phyloP scores from a whole-genome alignment of 495 filamentous ascomycete species.

The Acidiella bohemica region DNA sequence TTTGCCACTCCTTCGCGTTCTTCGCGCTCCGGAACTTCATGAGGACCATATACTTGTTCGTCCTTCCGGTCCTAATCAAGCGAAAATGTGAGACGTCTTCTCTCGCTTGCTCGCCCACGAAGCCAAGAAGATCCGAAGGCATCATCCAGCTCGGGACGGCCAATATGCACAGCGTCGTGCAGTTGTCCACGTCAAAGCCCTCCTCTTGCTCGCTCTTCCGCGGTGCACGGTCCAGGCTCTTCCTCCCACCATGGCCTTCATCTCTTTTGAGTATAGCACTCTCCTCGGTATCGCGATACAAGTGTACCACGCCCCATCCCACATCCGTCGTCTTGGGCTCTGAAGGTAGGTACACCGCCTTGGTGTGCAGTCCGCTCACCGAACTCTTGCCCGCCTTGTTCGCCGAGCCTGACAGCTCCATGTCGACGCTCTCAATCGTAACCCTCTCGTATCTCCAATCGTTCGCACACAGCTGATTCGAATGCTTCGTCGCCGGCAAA shows the following conservation, averaged over 20 bases:
- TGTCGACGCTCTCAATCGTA: slow-evolving; percentile 54
- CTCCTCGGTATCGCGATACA: slow-evolving; percentile 77
- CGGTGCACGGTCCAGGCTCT: slow-evolving; percentile 6
- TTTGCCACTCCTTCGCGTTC: slow-evolving; percentile 66
- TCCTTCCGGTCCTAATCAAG: slow-evolving; percentile 78
- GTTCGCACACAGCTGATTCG: slow-evolving; percentile 20
- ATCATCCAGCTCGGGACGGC: slow-evolving; percentile 91
- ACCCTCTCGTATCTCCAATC: slow-evolving; percentile 56
- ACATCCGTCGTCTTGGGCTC: slow-evolving; percentile 66
- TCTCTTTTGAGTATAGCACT: slow-evolving; percentile 41
- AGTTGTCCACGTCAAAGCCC: slow-evolving; percentile 44
- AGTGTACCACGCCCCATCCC: slow-evolving; percentile 85
- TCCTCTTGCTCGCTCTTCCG: slow-evolving; percentile 12
- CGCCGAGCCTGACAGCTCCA: slow-evolving; percentile 28
- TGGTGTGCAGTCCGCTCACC: slow-evolving; percentile 48
- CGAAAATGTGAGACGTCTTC: slow-evolving; percentile 86
- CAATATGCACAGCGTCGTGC: slow-evolving; percentile 84
- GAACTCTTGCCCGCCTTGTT: slow-evolving; percentile 13
- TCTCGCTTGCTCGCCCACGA: slow-evolving; percentile 78
- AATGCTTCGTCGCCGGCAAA: slow-evolving; percentile 4
- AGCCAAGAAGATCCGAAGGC: slow-evolving; percentile 80
- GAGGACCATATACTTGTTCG: slow-evolving; percentile 90
- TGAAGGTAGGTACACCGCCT: slow-evolving; percentile 63
- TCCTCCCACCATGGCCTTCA: slow-evolving; percentile 16
- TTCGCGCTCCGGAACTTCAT: slow-evolving; percentile 80